phyloP scores from a whole-genome alignment of 768 basidiomycete species.

The Hericium coralloides region DNA sequence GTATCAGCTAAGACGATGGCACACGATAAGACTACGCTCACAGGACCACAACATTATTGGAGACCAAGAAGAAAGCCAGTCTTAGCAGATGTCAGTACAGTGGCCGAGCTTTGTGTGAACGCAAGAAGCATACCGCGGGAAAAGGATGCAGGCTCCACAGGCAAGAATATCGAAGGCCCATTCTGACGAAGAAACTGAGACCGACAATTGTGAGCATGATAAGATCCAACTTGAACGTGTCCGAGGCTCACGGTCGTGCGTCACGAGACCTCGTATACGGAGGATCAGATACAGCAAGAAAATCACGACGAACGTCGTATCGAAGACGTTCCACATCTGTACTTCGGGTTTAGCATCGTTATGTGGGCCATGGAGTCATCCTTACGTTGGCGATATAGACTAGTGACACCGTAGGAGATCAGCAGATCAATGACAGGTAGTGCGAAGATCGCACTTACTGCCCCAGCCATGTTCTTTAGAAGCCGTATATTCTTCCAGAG shows the following conservation, averaged over 20 bases:
- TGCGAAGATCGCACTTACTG: slow-evolving; percentile 39
- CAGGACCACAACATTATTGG: slow-evolving; percentile 74
- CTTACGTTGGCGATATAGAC: slow-evolving; percentile 81
- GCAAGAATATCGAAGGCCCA: slow-evolving; percentile 78
- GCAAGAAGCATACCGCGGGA: slow-evolving; percentile 51
- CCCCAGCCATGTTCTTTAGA: slow-evolving; percentile 84
- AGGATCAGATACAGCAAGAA: slow-evolving; percentile 61
- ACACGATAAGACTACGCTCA: slow-evolving; percentile 24
- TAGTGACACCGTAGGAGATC: slow-evolving; percentile 14
- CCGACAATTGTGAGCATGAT: not conserved
- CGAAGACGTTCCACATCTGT: slow-evolving; percentile 89
- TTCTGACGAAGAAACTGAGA: slow-evolving; percentile 30
- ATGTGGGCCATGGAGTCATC: not conserved
- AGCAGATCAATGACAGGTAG: not conserved
- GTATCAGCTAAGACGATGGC: not conserved
- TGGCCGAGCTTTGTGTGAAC: not conserved
- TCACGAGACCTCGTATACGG: not conserved
- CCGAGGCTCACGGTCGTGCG: not conserved
- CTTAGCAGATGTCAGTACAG: slow-evolving; percentile 22
- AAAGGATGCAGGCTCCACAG: slow-evolving; percentile 78
- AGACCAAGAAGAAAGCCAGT: slow-evolving; percentile 72
- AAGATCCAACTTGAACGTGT: not conserved
- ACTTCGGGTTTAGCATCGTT: not conserved
- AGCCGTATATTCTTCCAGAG: slow-evolving; percentile 82
- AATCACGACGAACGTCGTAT: slow-evolving; percentile 62